Base-by-base conservation (phyloP, 2,329 filamentous ascomycete genomes). In the Herpotrichia juniperi region DNA sequence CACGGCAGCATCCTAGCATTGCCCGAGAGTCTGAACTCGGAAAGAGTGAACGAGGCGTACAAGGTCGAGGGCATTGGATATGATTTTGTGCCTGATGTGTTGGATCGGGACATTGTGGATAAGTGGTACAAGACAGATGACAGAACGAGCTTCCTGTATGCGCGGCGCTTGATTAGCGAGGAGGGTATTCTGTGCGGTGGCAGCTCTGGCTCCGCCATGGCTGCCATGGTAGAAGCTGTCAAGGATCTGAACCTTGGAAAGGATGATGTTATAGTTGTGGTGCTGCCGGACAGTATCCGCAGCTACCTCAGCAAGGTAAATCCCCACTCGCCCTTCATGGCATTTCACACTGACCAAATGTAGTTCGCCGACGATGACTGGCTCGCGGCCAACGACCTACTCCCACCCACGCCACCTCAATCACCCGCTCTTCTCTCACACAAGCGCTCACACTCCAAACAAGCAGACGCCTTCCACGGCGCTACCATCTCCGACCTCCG, bases 11-110 rank as follows among this genome's bases (percentile, higher is more conserved):
- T 97, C 62, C 82, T 99, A 43, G 94, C 94, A 9, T 68, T 96
- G 26, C 94, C 94, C 1, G 85, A 89, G 61, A 67, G 75, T 5
- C 79, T 99, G 62, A 99, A 99, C 74, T 81, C 90, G 42, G 88
- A 90, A 58, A 85, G 87, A 69, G 83, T 84, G 54, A 93, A 97
- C 68, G 87, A 91, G 74, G 81, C 87, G 1, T 99, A 99, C 81
- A 97, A 99, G 79, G 94, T 99, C 1, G 94, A 99, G 78, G 94
- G 94, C 37, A 99, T 99, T 66, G 94, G 94, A 17, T 99, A 99
- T 74, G 94, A 99, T 74, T 99, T 99, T 74, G 89, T 99, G 53
- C 94, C 96, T 6, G 91, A 97, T 21, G 96, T 99, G 4, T 81
- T 99, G 49, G 87, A 94, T 61, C 91, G 88, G 68, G 76, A 87